Conservation (phyloP, 139 green algal genomes). For the Trebouxia sp. region DNA sequence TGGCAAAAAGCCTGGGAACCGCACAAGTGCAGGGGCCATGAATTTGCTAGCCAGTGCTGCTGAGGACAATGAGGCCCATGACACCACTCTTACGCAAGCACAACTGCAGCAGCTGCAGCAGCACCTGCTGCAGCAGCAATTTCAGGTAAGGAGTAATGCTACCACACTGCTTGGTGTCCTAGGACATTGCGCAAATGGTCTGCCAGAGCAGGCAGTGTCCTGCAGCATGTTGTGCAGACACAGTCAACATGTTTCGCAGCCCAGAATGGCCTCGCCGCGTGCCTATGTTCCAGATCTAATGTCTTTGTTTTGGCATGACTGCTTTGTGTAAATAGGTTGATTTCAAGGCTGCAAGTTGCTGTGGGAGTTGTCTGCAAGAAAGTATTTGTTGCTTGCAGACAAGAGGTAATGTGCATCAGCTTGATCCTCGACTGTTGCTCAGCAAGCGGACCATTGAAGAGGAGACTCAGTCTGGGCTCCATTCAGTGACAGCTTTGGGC, state of each 20-base stretch:
- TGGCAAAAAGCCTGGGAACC: slow-evolving; percentile 2
- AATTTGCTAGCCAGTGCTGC: slow-evolving; percentile 15
- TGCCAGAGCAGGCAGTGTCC: too few species aligned
- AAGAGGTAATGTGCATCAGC: background rate
- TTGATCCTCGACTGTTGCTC: slow-evolving; percentile 10
- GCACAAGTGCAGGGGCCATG: slow-evolving; percentile 3
- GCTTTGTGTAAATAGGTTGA: background rate
- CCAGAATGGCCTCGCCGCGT: too few species aligned
- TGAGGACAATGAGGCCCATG: slow-evolving; percentile 20
- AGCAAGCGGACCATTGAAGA: slow-evolving; percentile 16
- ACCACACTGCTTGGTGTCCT: too few species aligned
- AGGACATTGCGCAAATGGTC: too few species aligned
- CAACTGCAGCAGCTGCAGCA: slow-evolving; percentile 19
- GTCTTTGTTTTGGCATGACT: too few species aligned
- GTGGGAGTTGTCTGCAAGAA: too few species aligned
- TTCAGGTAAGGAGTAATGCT: slow-evolving; percentile 12
- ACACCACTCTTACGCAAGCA: background rate
- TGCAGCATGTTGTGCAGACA: too few species aligned
- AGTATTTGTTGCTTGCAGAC: background rate
- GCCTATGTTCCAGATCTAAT: too few species aligned
- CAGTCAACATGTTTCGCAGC: too few species aligned
- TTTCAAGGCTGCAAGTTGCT: background rate
- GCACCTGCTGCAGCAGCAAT: slow-evolving; percentile 8
- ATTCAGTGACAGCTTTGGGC: slow-evolving; percentile 23
- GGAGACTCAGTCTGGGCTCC: slow-evolving; percentile 22